Evolutionary conservation across 108 stramenopile species (phyloP), one percentile per base, ranked within the genome.

Genomic region (Skeletonema grethae): DNA sequence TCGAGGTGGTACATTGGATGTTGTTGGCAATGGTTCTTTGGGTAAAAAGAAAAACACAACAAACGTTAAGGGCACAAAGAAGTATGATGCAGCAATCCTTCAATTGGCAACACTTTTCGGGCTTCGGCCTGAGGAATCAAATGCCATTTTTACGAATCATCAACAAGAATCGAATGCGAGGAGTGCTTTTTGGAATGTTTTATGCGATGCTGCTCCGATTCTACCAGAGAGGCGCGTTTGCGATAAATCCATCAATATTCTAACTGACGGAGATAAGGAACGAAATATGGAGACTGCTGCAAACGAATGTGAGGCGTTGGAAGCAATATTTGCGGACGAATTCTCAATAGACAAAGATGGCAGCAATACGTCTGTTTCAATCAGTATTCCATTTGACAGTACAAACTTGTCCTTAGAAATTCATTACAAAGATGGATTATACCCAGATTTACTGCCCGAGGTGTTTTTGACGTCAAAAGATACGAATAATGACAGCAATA

Each of bases 261-360:
- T 65, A 29, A 56, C 69, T 41, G 57, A 61, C 7, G 66, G 71
- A 10, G 62, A 74, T 8, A 48, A 57, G 22, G 6, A 24, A 22
- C 53, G 63, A 20, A 84, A 77, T 43, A 50, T 16, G 50, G 71
- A 87, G 60, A 67, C 75, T 58, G 82, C 84, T 8, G 16, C 72
- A 10, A 88, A 90, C 32, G 93, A 95, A 68, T 41, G 87, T 20
- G 93, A 95, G 70, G 89, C 90, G 1, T 55, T 95, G 61, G 67
- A 77, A 58, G 88, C 90, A 2, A 95, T 95, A 43, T 92, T 88
- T 77, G 57, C 68, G 7, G 87, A 87, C 20, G 80, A 81, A 32
- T 77, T 66, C 77, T 61, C 61, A 53, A 53, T 82, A 22, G 41
- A 65, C 6, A 55, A 43, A 8, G 50, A 71, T 22, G 65, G 55